Conservation (phyloP, 176 grass and related monocot species). For the Phragmites australis region DNA sequence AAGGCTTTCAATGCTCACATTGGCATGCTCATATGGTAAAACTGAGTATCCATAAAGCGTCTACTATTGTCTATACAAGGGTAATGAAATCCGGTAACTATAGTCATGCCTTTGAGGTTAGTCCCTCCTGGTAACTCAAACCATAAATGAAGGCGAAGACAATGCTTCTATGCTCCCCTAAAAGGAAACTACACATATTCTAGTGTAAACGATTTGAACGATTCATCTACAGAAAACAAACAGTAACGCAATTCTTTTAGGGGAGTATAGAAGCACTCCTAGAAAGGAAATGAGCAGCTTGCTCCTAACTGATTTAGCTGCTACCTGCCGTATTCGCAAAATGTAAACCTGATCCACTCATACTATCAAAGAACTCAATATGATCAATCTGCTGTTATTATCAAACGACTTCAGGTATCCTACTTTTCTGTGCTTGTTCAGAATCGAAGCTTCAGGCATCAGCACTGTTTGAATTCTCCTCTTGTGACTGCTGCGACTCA, state of each 20-base stretch:
- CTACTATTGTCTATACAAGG: slow-evolving; percentile 48
- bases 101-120: slow-evolving; percentile 42
- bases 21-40: slow-evolving; percentile 30
- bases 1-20: background rate
- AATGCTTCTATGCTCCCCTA: slow-evolving; percentile 49
- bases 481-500: slow-evolving; percentile 52
- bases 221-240: too few relatives aligned
- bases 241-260: slow-evolving; percentile 31
- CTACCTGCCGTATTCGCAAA: slow-evolving; percentile 41
- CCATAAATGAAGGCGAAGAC: slow-evolving; percentile 25
- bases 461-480: slow-evolving; percentile 46
- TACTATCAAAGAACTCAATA: slow-evolving; percentile 33
- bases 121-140: slow-evolving; percentile 34
- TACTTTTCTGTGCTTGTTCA: slow-evolving; percentile 26
- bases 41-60: slow-evolving; percentile 2
- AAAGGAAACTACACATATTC: slow-evolving; percentile 39
- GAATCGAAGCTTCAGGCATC: slow-evolving; percentile 39
- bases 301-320: slow-evolving; percentile 37
- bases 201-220: too few relatives aligned
- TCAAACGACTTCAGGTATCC: slow-evolving; percentile 26
- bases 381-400: slow-evolving; percentile 24
- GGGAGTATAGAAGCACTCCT: slow-evolving; percentile 51
- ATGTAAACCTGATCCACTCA: slow-evolving; percentile 42
- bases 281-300: background rate
- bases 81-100: slow-evolving; percentile 20